phyloP scores from a whole-genome alignment of 805 yeast genomes.

The Maudiozyma serrabonitensis region DNA sequence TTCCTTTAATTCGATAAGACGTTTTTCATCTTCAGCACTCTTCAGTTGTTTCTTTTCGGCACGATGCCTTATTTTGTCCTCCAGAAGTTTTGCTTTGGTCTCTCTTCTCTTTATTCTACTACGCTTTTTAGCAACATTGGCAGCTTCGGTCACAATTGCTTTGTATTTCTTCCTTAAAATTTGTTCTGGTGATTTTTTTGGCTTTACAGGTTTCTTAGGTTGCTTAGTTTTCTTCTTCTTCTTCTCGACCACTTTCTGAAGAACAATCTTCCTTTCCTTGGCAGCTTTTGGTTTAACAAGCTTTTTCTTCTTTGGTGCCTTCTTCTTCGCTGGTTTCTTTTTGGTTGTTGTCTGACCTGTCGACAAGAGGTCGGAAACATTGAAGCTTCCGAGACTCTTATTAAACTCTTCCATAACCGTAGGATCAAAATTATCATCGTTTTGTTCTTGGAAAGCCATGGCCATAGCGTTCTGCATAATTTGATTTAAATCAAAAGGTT shows the following conservation, averaged over 20 bases:
- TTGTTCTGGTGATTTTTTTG: slow-evolving; percentile 10
- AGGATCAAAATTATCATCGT: slow-evolving; percentile 11
- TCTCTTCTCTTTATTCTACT: slow-evolving; percentile 15
- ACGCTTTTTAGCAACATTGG: slow-evolving; percentile 20
- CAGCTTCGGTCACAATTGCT: slow-evolving; percentile 20
- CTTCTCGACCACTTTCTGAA: slow-evolving; percentile 6
- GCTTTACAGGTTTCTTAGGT: slow-evolving; percentile 9
- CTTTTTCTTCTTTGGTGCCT: slow-evolving; percentile 1
- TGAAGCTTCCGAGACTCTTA: slow-evolving; percentile 14
- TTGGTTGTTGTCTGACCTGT: background rate
- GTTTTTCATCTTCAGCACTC: slow-evolving; percentile 16
- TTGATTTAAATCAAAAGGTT: slow-evolving; percentile 55
- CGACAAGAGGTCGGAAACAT: slow-evolving; percentile 3
- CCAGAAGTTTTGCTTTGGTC: slow-evolving; percentile 8
- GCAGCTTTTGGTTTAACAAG: background rate
- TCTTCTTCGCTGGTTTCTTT: slow-evolving; percentile 1
- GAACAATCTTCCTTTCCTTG: slow-evolving; percentile 10
- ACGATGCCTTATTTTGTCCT: slow-evolving; percentile 8
- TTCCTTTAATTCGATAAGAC: slow-evolving; percentile 20
- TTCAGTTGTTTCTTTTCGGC: slow-evolving; percentile 15
- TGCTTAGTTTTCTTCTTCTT: slow-evolving; percentile 1
- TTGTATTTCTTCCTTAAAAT: slow-evolving; percentile 14
- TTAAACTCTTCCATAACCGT: slow-evolving; percentile 23
- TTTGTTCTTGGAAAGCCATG: slow-evolving; percentile 55
- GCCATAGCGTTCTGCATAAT: slow-evolving; percentile 70